Base-by-base conservation (phyloP, 2,329 filamentous ascomycete genomes). In the Beauveria asiatica region DNA sequence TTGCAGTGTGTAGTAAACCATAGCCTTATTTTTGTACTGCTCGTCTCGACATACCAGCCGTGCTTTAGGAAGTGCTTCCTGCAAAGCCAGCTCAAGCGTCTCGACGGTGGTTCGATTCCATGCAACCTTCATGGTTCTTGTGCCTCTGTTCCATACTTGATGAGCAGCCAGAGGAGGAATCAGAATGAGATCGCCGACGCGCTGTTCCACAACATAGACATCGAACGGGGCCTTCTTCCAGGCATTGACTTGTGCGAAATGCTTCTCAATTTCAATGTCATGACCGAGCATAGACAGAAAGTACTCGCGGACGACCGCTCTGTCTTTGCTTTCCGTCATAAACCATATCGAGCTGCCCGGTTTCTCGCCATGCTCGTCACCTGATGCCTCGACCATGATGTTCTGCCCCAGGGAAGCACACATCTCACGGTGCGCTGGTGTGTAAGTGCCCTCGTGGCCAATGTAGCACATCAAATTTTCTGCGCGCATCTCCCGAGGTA, bases 401-500 rank as follows among this genome's bases (percentile, higher is more conserved):
- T 99, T 99, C 66, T 99, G 94, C 0, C 94, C 93, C 13, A 97
- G 76, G 41, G 89, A 96, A 13, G 91, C 94, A 73, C 94, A 99
- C 94, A 99, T 99, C 72, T 99, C 94, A 65, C 91, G 85, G 74
- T 99, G 94, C 0, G 92, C 87, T 10, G 94, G 93, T 0, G 94
- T 99, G 69, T 93, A 97, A 1, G 94, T 99, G 6, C 94, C 94
- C 76, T 99, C 94, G 68, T 97, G 93, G 0, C 94, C 94, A 67
- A 97, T 88, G 68, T 99, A 99, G 72, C 93, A 97, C 94, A 97
- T 97, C 66, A 99, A 80, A 64, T 99, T 99, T 70, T 96, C 87
- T 0, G 94, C 94, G 53, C 92, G 87, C 90, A 97, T 97, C 46
- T 88, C 84, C 48, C 81, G 76, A 0, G 92, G 91, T 5, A 99